A percentile compares a stretch with the other conserved stretches of the same genome.
Conservation (phyloP, 352 stramenopile species). For the Globisporangium takayamanum region DNA sequence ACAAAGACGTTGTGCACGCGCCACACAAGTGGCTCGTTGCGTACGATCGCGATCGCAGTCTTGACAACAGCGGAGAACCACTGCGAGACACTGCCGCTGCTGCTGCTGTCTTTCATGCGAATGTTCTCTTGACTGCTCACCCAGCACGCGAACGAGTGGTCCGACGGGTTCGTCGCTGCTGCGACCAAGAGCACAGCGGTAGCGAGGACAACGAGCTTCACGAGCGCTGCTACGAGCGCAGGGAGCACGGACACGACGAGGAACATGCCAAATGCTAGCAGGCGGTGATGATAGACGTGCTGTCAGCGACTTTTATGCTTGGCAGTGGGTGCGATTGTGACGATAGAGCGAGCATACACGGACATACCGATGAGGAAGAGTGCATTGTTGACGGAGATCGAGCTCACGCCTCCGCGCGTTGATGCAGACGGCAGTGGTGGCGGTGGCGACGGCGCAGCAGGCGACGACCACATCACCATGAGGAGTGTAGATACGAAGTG, state of each 20-base stretch:
- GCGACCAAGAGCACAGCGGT: constrained; percentile 19
- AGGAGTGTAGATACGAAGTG: too few relatives aligned
- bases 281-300: not conserved
- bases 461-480: constrained; percentile 3
- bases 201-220: constrained; percentile 33
- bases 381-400: constrained; percentile 50
- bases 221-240: constrained; percentile 37
- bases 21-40: constrained; percentile 61
- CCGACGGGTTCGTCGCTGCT: constrained; percentile 53
- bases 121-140: constrained; percentile 55
- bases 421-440: constrained; percentile 1
- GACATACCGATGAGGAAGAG: constrained; percentile 66
- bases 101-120: constrained; percentile 22
- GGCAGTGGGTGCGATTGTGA: not conserved
- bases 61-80: constrained; percentile 70
- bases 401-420: constrained; percentile 4
- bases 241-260: constrained; percentile 57
- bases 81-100: constrained; percentile 27
- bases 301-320: not conserved
- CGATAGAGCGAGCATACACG: not conserved
- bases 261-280: constrained; percentile 61
- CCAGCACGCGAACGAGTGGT: constrained; percentile 69
- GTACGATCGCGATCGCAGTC: constrained; percentile 56
- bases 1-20: constrained; percentile 47
- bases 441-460: constrained; percentile 1